Base-by-base conservation (phyloP, 2,329 filamentous ascomycete species). In the Diatrype stigma region DNA sequence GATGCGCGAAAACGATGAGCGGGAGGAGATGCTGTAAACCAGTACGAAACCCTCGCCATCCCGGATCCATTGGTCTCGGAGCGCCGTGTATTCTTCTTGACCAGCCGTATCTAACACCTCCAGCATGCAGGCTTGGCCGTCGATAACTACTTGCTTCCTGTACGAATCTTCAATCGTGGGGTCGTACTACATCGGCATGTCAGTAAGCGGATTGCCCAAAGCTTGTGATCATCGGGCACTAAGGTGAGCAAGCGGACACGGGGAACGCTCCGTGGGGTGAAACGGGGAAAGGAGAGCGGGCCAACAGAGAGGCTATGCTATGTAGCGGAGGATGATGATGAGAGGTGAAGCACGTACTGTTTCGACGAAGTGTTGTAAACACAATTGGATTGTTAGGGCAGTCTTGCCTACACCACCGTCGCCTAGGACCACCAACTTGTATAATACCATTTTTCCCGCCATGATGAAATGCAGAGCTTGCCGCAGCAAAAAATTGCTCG, bases 21-120 rank as follows among this genome's bases (percentile, higher is more conserved):
- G 87, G 48, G 93, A 97, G 14, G 94, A 96, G 73, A 99, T 97
- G 76, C 91, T 96, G 78, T 99, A 97, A 58, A 99, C 94, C 55
- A 99, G 80, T 28, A 99, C 90, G 68, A 97, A 97, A 19, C 94
- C 94, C 71, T 99, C 94, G 60, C 94, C 93, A 67, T 97, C 93
- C 62, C 94, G 85, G 70, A 97, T 97, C 93, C 93, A 97, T 76
- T 97, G 94, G 70, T 97, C 94, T 66, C 94, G 83, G 64, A 97
- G 77, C 45, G 94, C 94, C 57, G 93, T 96, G 73, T 97, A 99
- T 75, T 99, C 94, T 75, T 99, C 94, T 71, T 99, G 94, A 51
- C 94, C 94, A 48, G 94, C 94, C 49, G 94, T 99, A 74, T 99
- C 94, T 64, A 96, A 82, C 45, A 96, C 91, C 72, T 97, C 93